These are phyloP conservation scores for Globisporangium ultimum DNA, from an alignment of 352 stramenopile species.

Conservation along the genomic window DNA sequence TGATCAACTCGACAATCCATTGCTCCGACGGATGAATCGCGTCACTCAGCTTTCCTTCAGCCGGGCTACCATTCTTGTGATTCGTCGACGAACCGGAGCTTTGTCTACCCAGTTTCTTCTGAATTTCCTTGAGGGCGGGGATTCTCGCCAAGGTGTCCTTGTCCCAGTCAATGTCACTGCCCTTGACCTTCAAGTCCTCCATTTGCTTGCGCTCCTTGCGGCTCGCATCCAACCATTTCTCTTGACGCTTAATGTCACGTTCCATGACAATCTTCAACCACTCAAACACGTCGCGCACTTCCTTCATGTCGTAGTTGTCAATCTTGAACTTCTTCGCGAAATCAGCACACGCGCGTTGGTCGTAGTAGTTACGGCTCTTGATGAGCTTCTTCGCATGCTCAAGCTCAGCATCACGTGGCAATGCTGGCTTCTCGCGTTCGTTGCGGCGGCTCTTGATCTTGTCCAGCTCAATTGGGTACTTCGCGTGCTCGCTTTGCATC, in stretches of 20 bases:
- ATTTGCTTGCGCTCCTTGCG: slow-evolving; percentile 88
- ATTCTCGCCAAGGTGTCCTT: slow-evolving; percentile 83
- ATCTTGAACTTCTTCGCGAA: slow-evolving; percentile 83
- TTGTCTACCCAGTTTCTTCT: slow-evolving; percentile 73
- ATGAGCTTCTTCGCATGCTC: slow-evolving; percentile 74
- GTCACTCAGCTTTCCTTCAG: slow-evolving; percentile 54
- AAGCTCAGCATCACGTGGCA: slow-evolving; percentile 69
- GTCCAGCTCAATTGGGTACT: slow-evolving; percentile 78
- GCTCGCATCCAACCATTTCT: slow-evolving; percentile 79
- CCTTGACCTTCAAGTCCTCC: slow-evolving; percentile 78
- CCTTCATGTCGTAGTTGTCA: slow-evolving; percentile 70
- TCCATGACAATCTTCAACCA: slow-evolving; percentile 79
- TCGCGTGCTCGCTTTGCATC: slow-evolving; percentile 83
- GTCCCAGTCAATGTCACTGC: slow-evolving; percentile 84
- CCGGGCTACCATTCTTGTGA: slow-evolving; percentile 29
- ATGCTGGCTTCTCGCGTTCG: slow-evolving; percentile 65
- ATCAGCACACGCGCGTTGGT: slow-evolving; percentile 74
- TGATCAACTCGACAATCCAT: slow-evolving; percentile 86
- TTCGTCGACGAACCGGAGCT: slow-evolving; percentile 24
- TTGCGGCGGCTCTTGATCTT: slow-evolving; percentile 79
- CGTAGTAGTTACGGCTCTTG: slow-evolving; percentile 89
- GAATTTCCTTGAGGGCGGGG: slow-evolving; percentile 80
- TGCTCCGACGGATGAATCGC: slow-evolving; percentile 78
- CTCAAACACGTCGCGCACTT: slow-evolving; percentile 83
- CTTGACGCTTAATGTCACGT: slow-evolving; percentile 80